Evolutionary conservation across 805 yeast genomes (phyloP), one percentile per base, ranked within the genome.

Genomic region (Hanseniaspora hatyaiensis): DNA sequence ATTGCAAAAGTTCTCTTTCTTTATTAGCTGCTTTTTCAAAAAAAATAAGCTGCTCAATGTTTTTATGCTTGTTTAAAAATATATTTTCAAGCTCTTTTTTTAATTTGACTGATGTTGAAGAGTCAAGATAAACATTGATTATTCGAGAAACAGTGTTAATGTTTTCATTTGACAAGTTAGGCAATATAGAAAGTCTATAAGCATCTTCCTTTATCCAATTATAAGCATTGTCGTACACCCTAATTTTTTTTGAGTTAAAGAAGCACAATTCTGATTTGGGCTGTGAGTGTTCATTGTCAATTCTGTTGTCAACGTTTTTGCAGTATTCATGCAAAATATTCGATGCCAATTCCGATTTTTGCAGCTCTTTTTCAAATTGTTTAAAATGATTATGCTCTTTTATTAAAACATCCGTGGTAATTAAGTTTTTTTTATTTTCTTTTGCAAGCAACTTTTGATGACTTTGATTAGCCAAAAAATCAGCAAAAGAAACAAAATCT

Each of bases 181-280:
- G 18, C 13, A 28, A 8, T 18, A 40, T 8, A 4, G 43, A 32
- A 29, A 40, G 19, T 30, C 19, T 5, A 30, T 19, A 40, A 3
- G 29, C 20, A 30, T 40, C 43, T 30, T 40, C 43, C 29, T 39
- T 45, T 8, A 45, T 31, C 42, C 49, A 37, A 8, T 39, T 39
- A 16, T 28, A 39, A 6, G 49, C 24, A 13, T 45, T 45, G 16
- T 36, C 42, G 31, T 45, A 45, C 13, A 9, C 20, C 37, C 49
- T 45, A 3, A 45, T 37, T 24, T 31, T 45, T 4, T 24, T n/a
- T n/a, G n/a, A n/a, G n/a, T n/a, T n/a, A n/a, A n/a, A n/a, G n/a
- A n/a, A 15, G 8, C 8, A 11, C 20, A 32, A 16, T 32, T 6
- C 19, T 32, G 20, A 8, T n/a, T 15, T 6, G n/a, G 16, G 15